Conservation (phyloP, 2,329 filamentous ascomycete genomes). For the Epicoccum sorghinum region DNA sequence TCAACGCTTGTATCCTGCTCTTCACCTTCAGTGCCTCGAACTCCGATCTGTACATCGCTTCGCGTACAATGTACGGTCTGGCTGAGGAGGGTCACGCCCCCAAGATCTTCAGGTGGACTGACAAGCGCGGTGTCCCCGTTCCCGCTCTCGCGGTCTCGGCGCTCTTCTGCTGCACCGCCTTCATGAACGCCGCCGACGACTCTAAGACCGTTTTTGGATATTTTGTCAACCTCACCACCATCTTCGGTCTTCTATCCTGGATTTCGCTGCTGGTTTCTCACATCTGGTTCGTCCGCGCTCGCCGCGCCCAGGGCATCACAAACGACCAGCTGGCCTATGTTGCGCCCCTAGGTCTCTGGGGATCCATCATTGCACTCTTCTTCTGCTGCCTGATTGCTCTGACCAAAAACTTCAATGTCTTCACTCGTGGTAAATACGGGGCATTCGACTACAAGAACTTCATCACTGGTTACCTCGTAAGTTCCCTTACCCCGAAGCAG, state of each 20-base stretch:
- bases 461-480: slow-evolving; percentile 70
- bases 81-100: slow-evolving; percentile 75
- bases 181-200: slow-evolving; percentile 56
- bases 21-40: slow-evolving; percentile 81
- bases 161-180: slow-evolving; percentile 69
- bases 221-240: slow-evolving; percentile 55
- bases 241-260: slow-evolving; percentile 54
- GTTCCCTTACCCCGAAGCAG: background rate
- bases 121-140: slow-evolving; percentile 73
- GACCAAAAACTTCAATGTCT: slow-evolving; percentile 83
- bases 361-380: slow-evolving; percentile 70
- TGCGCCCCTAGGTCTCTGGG: slow-evolving; percentile 73
- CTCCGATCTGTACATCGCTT: slow-evolving; percentile 77
- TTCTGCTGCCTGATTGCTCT: slow-evolving; percentile 76
- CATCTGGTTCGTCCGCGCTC: slow-evolving; percentile 56
- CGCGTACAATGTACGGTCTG: slow-evolving; percentile 74
- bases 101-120: slow-evolving; percentile 71
- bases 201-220: slow-evolving; percentile 54
- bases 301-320: slow-evolving; percentile 54
- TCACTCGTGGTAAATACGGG: slow-evolving; percentile 59
- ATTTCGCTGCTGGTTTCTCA: slow-evolving; percentile 57
- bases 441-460: slow-evolving; percentile 77
- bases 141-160: slow-evolving; percentile 68
- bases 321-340: slow-evolving; percentile 59
- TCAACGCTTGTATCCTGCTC: slow-evolving; percentile 76